Base-by-base conservation (phyloP, 352 stramenopile genomes). In the Globisporangium irregulare region DNA sequence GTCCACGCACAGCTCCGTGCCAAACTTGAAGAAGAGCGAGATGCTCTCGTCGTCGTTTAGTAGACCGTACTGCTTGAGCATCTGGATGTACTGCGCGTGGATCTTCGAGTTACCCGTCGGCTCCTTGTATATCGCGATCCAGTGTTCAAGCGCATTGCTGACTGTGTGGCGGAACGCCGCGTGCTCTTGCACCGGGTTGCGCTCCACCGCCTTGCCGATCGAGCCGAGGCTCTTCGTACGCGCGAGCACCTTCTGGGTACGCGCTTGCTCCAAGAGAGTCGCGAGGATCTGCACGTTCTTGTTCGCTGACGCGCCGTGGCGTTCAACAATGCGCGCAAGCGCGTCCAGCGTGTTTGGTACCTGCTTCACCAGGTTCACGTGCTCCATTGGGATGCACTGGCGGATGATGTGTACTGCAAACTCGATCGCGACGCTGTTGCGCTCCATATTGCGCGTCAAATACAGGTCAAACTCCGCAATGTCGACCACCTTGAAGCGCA, bases 51-150 rank as follows among this genome's bases (percentile, higher is more conserved):
- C 97, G 64, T 95, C 93, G 67, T 96, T 98, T 55, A 99, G 93
- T 41, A 99, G 81, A 5, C 95, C 97, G 74, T 98, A 97, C 71
- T 99, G 94, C 74, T 97, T 96, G 27, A 99, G 83, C 76, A 99
- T 92, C 73, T 98, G 91, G 14, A 99, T 86, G 78, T 98, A 99
- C 73, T 98, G 94, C n/a, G 86, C 82, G 69, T 98, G 86, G 51
- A 97, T 95, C 78, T 99, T 99, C 64, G 98, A 97, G 70, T 93
- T 94, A 43, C 85, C 88, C 25, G 80, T 85, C 14, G 88, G 86
- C 46, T 99, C 96, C 73, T 92, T 98, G 72, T 98, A 97, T 54
- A 99, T 91, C 22, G 96, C 95, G 55, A 99, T 98, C 98, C 98
- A 99, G 76, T 98, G 91, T 66, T 99, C 97, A 62, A 99, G 76